Evolutionary conservation across 2,329 filamentous ascomycete genomes (phyloP).

Genomic region (Fusarium nurragi): DNA sequence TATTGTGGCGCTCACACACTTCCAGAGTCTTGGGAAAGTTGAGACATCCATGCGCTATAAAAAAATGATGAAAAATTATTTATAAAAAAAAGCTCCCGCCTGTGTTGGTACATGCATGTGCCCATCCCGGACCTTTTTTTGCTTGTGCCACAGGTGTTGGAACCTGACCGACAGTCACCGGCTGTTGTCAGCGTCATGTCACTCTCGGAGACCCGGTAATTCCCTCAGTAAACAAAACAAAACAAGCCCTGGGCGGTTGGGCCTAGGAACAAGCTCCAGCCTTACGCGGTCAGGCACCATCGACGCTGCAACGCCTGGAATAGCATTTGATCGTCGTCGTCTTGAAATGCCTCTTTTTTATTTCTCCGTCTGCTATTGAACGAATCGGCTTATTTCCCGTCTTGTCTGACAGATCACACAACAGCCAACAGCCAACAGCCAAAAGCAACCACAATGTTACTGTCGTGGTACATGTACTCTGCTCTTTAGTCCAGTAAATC

Average conservation of each 20-base stretch:
- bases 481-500: conserved; percentile 70
- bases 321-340: background rate
- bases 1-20: conserved; percentile 13
- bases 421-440: background rate
- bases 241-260: background rate
- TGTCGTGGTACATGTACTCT: conserved; percentile 59
- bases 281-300: conserved; percentile 31
- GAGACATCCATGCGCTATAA: background rate
- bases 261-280: conserved; percentile 9
- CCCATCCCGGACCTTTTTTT: conserved; percentile 5
- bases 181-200: conserved; percentile 20
- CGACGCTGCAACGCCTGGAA: background rate
- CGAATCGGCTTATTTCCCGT: conserved; percentile 8
- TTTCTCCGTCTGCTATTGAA: background rate
- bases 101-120: background rate
- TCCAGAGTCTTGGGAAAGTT: conserved; percentile 12
- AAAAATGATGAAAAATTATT: too few species aligned
- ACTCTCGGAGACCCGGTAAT: conserved; percentile 17
- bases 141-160: background rate
- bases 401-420: background rate
- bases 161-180: conserved; percentile 28
- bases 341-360: background rate
- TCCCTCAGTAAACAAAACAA: conserved; percentile 22
- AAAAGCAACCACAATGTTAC: background rate
- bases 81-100: background rate